Base-by-base conservation (phyloP, 2,329 filamentous ascomycete genomes). In the Clonostachys rhizophaga region DNA sequence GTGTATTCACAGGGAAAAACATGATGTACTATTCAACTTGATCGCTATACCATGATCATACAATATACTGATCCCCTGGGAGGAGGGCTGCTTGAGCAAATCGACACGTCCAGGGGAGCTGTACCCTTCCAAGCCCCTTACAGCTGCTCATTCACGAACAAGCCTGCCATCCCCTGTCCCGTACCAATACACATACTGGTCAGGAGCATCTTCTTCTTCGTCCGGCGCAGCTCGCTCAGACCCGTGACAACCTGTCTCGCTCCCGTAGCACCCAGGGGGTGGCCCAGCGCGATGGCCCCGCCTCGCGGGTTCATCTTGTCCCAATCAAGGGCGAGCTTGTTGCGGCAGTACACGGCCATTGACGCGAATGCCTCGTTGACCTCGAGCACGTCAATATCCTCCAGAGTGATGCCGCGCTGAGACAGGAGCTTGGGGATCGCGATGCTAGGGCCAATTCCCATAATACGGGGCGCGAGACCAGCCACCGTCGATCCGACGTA, bases 301-400 rank as follows among this genome's bases (percentile, higher is more conserved):
- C 89, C 89, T 50, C 87, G 77, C 24, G 85, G 79, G 71, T 94
- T 94, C 78, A 94, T 80, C 81, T 91, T 92, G 58, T 77, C 67
- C 67, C 78, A 80, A 62, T 88, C 84, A 44, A 92, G 72, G 54
- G 81, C 81, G 44, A 94, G 76, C 54, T 74, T 81, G 59, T 90
- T 78, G 47, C 87, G 72, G 71, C 91, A 96, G 79, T 96, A 97
- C 33, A 96, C 91, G 2, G 90, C 91, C 94, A 97, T 97, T 45
- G 88, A 94, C 18, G 91, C 92, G 61, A 99, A 99, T 2, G 94
- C 94, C 78, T 99, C 94, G 74, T 99, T 99, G 63, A 99, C 71
- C 78, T 97, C 94, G 57, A 92, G 77, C 35, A 97, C 79, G 62
- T 99, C 94, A 52, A 94, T 81, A 58, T 97, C 94, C 49, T 86